A percentile compares a stretch with the other conserved stretches of the same genome.
These are phyloP conservation scores for Strigomonas culicis DNA, from an alignment of 208 protist genomes.

Conservation along the genomic window DNA sequence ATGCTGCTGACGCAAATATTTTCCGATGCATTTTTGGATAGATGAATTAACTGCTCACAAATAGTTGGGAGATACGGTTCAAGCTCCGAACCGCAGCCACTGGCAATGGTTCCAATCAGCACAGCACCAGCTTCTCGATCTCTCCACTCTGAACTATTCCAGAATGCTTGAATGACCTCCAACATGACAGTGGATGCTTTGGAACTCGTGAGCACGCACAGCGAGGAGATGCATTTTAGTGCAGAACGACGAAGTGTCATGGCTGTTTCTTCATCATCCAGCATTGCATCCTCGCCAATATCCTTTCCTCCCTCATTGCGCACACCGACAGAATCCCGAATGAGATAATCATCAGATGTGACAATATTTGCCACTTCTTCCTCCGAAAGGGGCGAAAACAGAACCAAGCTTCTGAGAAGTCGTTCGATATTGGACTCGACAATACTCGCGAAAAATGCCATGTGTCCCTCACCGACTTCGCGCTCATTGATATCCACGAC, in stretches of 20 bases:
- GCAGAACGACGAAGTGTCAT: constrained; percentile 72
- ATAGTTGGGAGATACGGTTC: constrained; percentile 26
- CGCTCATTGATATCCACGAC: constrained; percentile 57
- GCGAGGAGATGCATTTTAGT: constrained; percentile 63
- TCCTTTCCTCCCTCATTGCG: constrained; percentile 43
- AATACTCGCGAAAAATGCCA: constrained; percentile 36
- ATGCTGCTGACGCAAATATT: constrained; percentile 87
- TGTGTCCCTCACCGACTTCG: constrained; percentile 45
- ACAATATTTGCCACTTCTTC: constrained; percentile 75
- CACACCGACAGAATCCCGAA: constrained; percentile 51
- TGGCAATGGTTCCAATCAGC: constrained; percentile 71
- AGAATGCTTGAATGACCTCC: constrained; percentile 44
- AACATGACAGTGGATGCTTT: constrained; percentile 44
- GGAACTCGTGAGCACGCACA: constrained; percentile 52
- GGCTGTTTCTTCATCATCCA: constrained; percentile 66
- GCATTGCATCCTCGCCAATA: constrained; percentile 57
- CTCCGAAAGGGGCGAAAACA: constrained; percentile 54
- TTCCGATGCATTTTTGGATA: constrained; percentile 40
- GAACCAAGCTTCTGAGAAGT: constrained; percentile 51
- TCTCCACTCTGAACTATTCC: constrained; percentile 47
- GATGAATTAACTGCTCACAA: constrained; percentile 38
- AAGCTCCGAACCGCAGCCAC: constrained; percentile 58
- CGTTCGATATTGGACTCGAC: constrained; percentile 28
- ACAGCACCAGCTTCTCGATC: constrained; percentile 70
- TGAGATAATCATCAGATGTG: constrained; percentile 70